Conservation (phyloP, 2,329 filamentous ascomycete genomes). For the Stachybotrys chlorohalonatus region DNA sequence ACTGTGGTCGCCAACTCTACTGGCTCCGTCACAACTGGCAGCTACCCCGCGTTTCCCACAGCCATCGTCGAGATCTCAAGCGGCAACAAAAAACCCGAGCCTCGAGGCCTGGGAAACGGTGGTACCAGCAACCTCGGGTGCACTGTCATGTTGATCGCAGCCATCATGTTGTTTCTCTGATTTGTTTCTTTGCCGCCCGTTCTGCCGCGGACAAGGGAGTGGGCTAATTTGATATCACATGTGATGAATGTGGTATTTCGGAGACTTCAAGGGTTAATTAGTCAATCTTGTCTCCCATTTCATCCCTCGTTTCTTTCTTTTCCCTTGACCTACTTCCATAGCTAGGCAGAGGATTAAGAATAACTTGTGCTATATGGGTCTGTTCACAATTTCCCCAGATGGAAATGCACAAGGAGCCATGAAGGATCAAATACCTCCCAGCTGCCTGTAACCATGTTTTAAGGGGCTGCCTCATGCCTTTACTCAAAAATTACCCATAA, state of each 20-base stretch:
- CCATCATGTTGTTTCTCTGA: slow-evolving; percentile 24
- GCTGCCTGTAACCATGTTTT: background rate
- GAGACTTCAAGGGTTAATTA: background rate
- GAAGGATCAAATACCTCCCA: background rate
- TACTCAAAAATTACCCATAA: too few relatives aligned
- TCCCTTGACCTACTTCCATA: background rate
- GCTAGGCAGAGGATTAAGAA: background rate
- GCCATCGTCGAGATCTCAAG: slow-evolving; percentile 21
- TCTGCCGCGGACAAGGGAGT: background rate
- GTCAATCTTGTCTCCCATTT: too few relatives aligned
- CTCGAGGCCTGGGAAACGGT: slow-evolving; percentile 17
- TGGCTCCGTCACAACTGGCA: slow-evolving; percentile 10
- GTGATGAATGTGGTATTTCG: background rate
- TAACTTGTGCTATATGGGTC: background rate
- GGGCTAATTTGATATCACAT: background rate
- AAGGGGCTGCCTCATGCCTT: background rate
- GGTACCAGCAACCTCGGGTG: slow-evolving; percentile 22
- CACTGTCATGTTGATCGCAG: slow-evolving; percentile 25
- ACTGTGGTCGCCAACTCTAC: slow-evolving; percentile 12
- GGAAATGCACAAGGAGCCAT: background rate
- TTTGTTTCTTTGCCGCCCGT: background rate
- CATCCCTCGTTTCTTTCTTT: background rate
- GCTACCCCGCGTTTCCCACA: slow-evolving; percentile 9
- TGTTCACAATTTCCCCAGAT: background rate
- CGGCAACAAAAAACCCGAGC: slow-evolving; percentile 21